Evolutionary conservation across 2,329 filamentous ascomycete species (phyloP), one percentile per base, ranked within the genome.

Genomic region (Paracoccidioides brasiliensis): DNA sequence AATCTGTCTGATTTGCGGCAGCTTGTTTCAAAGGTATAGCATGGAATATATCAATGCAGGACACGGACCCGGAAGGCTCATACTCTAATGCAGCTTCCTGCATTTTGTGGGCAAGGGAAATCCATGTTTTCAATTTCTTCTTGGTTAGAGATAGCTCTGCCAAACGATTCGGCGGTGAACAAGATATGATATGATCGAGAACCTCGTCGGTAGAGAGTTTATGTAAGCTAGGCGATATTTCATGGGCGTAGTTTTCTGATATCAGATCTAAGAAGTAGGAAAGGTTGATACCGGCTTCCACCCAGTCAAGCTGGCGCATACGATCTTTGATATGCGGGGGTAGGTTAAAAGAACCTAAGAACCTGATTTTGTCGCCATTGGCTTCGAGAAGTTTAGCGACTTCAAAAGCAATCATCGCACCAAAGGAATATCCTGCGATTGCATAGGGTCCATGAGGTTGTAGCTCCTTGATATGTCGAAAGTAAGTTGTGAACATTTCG

Each of bases 391-490:
- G 37, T 63, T 80, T 80, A 10, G 70, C 67, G 0, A 76, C 63
- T 61, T 80, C 78, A 56, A 79, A 81, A 0, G 76, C 74, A 0
- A 80, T 56, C 62, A 77, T 77, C 0, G 68, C 59, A 1, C 78
- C 78, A 60, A 74, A 79, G 4, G 69, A 74, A 60, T 80, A 80
- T 0, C 78, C 78, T 0, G 74, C 74, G 0, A 81, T 62, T 0
- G 74, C 74, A 58, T 81, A 81, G 0, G 78, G 78, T 0, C 78
- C 77, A 0, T 64, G 12, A 0, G 77, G 76, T 56, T 81, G 78
- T 0, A 56, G 57, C 3, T 55, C 30, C n/a, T 69, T 68, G 41
- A 81, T 72, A 0, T 71, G 69, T 0, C 53, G 41, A 8, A 65
- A 57, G 61, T 80, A 81, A 0, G 63, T 70, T 1, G 60, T 56